Percentiles rank a stretch among this genome's conserved stretches.
Evolutionary conservation across 768 basidiomycete genomes (phyloP).

Genomic region (Tylopilus intermedius): DNA sequence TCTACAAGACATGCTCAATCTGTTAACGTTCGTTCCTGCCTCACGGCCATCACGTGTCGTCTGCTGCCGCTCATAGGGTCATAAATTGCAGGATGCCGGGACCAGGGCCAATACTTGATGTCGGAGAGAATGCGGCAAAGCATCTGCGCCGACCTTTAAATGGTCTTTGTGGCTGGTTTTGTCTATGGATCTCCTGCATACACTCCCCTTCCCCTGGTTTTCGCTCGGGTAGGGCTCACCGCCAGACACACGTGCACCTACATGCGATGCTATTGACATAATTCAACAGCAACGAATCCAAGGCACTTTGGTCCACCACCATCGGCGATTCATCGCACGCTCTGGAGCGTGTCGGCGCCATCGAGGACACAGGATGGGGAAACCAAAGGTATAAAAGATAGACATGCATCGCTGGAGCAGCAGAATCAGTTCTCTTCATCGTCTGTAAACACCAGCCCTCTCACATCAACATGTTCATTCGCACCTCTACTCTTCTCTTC

Average conservation of each 20-base stretch:
- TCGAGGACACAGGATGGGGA: background rate
- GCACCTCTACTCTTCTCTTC: constrained; percentile 1
- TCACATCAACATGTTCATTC: constrained; percentile 6
- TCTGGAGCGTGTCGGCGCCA: background rate
- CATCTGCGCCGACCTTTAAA: background rate
- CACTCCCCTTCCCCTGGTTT: background rate
- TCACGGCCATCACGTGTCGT: background rate
- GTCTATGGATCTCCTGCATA: background rate
- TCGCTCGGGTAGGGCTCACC: background rate
- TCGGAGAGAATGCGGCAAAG: background rate
- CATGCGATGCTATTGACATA: background rate
- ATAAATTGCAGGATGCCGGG: background rate
- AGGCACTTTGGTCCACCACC: background rate
- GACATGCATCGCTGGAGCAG: background rate
- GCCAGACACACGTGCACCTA: background rate
- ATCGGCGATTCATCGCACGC: background rate
- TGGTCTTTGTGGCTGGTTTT: background rate
- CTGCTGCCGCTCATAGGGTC: background rate
- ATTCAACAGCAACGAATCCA: background rate
- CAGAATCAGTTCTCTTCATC: background rate
- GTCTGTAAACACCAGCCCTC: background rate
- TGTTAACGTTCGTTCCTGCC: background rate
- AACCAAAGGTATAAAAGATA: background rate
- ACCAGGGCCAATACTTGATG: background rate
- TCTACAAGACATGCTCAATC: background rate